Evolutionary conservation across 2,329 filamentous ascomycete species (phyloP).

Genomic region (Sarocladiaceae sp.): DNA sequence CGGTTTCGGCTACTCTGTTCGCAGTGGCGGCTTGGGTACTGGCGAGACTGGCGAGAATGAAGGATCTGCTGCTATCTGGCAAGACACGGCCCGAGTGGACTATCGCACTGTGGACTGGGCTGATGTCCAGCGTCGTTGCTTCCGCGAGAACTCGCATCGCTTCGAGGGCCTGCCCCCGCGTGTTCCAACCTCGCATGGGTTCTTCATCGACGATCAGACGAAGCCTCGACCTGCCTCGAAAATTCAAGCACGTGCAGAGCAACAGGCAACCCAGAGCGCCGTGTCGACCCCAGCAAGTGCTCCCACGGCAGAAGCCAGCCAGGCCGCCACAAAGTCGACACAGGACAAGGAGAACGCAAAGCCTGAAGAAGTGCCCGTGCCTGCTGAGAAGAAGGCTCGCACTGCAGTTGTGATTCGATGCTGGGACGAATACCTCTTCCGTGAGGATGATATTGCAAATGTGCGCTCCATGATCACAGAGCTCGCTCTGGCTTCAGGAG

Average conservation of each 20-base stretch:
- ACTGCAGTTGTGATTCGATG: conserved; percentile 79
- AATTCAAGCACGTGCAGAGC: not conserved
- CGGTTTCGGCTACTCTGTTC: conserved; percentile 78
- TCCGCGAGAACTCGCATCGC: conserved; percentile 63
- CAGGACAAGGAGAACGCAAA: not conserved
- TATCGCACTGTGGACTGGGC: conserved; percentile 76
- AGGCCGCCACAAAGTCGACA: not conserved
- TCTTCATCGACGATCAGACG: conserved; percentile 34
- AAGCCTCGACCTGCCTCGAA: not conserved
- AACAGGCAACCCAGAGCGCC: conserved; percentile 15
- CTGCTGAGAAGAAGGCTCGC: conserved; percentile 24
- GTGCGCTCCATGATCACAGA: conserved; percentile 82
- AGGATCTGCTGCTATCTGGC: conserved; percentile 77
- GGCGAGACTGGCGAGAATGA: conserved; percentile 80
- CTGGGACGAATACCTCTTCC: conserved; percentile 77
- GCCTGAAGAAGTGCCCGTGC: not conserved
- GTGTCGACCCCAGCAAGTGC: not conserved
- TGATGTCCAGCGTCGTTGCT: conserved; percentile 70
- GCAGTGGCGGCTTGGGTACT: conserved; percentile 76
- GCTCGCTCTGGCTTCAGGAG: conserved; percentile 73
- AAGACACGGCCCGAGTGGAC: conserved; percentile 66
- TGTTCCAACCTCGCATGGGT: conserved; percentile 41
- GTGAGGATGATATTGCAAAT: conserved; percentile 75
- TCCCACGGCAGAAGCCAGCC: not conserved
- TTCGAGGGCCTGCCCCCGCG: conserved; percentile 51